Percentiles rank a stretch among this genome's conserved stretches.
phyloP scores from a whole-genome alignment of 2,329 filamentous ascomycete species.

The Colletotrichum echinochloae region DNA sequence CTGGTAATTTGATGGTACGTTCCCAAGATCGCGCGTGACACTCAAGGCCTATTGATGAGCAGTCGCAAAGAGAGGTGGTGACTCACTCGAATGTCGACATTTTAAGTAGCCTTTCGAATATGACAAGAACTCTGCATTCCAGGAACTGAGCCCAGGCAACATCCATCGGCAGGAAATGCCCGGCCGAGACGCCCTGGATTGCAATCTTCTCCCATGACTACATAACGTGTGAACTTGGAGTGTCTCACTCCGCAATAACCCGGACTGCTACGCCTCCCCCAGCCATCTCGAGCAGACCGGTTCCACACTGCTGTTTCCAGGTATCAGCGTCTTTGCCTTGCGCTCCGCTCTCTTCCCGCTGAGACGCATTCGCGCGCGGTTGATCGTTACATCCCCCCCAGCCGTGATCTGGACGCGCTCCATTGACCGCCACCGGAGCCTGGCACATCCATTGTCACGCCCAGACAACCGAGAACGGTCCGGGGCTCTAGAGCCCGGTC shows the following conservation, averaged over 20 bases:
- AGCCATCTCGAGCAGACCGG: background rate
- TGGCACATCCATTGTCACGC: background rate
- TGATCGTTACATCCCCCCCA: background rate
- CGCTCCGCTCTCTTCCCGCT: background rate
- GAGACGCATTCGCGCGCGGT: background rate
- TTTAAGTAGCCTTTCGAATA: background rate
- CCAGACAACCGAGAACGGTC: background rate
- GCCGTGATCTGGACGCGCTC: background rate
- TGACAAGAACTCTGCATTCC: background rate
- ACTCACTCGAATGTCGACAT: background rate
- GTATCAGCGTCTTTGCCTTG: too few relatives aligned
- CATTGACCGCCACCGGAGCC: background rate
- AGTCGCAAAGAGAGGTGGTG: background rate
- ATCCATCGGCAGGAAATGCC: background rate
- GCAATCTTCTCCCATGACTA: background rate
- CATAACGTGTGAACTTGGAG: background rate
- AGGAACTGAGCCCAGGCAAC: background rate
- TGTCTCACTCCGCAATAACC: slow-evolving; percentile 11
- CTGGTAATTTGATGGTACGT: background rate
- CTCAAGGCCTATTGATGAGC: background rate
- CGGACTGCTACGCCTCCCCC: background rate
- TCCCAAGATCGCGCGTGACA: background rate
- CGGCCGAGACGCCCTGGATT: background rate
- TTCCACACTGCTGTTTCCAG: background rate
- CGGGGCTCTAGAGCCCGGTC: background rate